These are phyloP conservation scores for Xylariales sp. DNA, from an alignment of 2,329 filamentous ascomycete species.

Conservation along the genomic window DNA sequence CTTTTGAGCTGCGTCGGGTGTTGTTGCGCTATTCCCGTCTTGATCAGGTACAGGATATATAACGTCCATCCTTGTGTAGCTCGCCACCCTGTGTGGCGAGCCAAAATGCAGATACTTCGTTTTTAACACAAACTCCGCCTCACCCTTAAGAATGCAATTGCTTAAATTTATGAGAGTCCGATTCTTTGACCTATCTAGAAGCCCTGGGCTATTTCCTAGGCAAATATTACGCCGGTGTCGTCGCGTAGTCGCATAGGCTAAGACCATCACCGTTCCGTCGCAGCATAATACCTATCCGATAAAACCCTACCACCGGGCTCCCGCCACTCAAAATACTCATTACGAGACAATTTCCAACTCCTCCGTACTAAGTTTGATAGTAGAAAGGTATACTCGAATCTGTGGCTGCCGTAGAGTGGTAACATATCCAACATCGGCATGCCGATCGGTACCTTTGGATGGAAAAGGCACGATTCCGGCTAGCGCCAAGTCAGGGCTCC, in stretches of 20 bases:
- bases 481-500: neutral
- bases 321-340: neutral
- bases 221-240: neutral
- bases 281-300: neutral
- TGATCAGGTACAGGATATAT: no score
- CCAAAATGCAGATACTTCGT: constrained; percentile 3
- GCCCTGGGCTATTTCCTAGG: neutral
- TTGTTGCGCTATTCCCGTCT: no score
- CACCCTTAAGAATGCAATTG: neutral
- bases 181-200: constrained; percentile 1
- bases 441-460: constrained; percentile 2
- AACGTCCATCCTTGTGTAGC: constrained; percentile 2
- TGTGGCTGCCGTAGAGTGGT: neutral
- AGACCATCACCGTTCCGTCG: constrained; percentile 1
- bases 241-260: constrained; percentile 2
- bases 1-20: no score
- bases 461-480: constrained; percentile 1
- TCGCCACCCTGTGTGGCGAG: constrained; percentile 2
- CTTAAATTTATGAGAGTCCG: constrained; percentile 1
- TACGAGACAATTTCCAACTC: neutral
- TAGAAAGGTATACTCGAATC: neutral
- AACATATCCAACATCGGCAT: neutral
- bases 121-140: constrained; percentile 2
- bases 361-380: neutral
- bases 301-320: neutral